Evolutionary conservation across 2,329 filamentous ascomycete genomes (phyloP), one percentile per base, ranked within the genome.

Genomic region (Chrysoporthe cubensis): DNA sequence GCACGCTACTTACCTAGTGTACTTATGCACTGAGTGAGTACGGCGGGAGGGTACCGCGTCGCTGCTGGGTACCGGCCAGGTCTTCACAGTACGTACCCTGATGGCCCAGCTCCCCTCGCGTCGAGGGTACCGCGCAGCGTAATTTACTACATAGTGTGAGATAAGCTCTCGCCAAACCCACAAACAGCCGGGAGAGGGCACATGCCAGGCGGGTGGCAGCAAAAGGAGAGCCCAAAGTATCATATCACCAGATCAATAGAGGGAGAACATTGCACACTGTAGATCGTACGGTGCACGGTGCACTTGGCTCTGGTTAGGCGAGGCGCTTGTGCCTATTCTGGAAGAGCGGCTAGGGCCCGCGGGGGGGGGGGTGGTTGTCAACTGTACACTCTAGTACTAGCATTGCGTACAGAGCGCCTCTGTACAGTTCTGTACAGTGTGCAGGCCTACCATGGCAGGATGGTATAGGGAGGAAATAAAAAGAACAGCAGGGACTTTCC

Each of bases 371-470:
- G 26, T 26, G 26, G 26, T 26, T 26, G 26, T 26, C 26, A 26
- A 26, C 26, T 26, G 26, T 26, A 26, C 26, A 26, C 26, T 26
- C 26, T 26, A 26, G 26, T 52, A 52, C 48, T 52, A 52, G 48
- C 26, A 32, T 21, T 21, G 5, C 14, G 50, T 54, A 54, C 37
- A 40, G 5, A 40, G 37, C 37, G 9, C 16, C 50, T 16, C 50
- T 34, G 56, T 58, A 58, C 56, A 42, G 56, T 58, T 16, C 50
- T 34, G 56, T 58, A 58, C 56, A 58, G 56, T 58, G 56, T 42
- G 56, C 16, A 42, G 34, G 2, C 34, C 34, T 21, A 6, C 26
- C 26, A 7, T 5, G 11, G 32, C 32, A 13, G 32, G 50, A 13
- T 34, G 21, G 32, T 16, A 26, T 26, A 26, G 18, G 18, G n/a